Evolutionary conservation across 805 yeast genomes (phyloP), one percentile per base, ranked within the genome.

Genomic region (Wickerhamiella sorbophila): DNA sequence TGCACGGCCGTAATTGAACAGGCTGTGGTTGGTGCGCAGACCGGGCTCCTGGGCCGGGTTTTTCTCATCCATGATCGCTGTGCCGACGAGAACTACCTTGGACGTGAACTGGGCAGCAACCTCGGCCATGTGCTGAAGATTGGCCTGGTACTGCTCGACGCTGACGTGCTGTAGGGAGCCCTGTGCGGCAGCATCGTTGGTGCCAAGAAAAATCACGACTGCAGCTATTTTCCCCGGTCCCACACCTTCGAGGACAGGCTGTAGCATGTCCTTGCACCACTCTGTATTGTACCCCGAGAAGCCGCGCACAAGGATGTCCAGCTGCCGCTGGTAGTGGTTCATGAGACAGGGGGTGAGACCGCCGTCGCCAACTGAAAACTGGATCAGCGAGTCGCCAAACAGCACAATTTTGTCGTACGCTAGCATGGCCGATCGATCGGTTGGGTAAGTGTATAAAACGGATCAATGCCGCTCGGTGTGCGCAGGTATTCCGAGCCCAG

Each of bases 291-390:
- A 86, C 0, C 96, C 95, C 1, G 75, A 55, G 52, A 64, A 83
- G 0, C 96, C 96, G 44, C 94, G 64, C 33, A 72, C 76, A 1
- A 85, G 53, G 2, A 87, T 63, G 48, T 83, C 88, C 36, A 83
- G 50, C 53, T 67, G 72, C 35, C 94, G 67, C 1, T 66, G 59
- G 55, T 82, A 61, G 32, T 29, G 43, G 41, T 65, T 52, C 31
- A 62, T 66, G 20, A 79, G 52, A 0, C 71, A 75, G 0, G 79
- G 66, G 2, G 74, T 75, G 22, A 70, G 54, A 4, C 67, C 62
- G 53, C n/a, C 64, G 60, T 8, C 58, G 49, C 64, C 59, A 51
- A 55, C 69, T 24, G 74, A 60, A 48, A 57, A 71, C 53, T 80
- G 75, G 10, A 83, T 77, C 50, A 79, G 70, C 2, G 85, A 79